Conservation (phyloP, 768 basidiomycete genomes). For the Phlebiopsis gigantea region DNA sequence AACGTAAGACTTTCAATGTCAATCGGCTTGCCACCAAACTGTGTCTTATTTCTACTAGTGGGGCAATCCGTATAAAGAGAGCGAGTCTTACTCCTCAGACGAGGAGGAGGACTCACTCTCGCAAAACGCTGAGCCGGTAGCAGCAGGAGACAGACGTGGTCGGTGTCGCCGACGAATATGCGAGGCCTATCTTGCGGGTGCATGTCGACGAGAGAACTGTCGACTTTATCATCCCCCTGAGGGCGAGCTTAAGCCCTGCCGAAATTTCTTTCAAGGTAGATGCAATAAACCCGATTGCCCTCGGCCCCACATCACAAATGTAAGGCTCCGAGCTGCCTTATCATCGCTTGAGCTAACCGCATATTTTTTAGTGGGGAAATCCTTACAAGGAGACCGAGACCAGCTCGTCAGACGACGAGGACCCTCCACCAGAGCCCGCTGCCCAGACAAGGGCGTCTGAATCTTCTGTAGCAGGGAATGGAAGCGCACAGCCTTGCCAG, state of each 20-base stretch:
- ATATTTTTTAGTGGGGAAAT: neutral
- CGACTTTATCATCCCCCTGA: too few species aligned
- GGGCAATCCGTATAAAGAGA: neutral
- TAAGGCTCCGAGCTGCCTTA: neutral
- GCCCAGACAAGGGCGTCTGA: neutral
- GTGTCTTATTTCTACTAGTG: too few species aligned
- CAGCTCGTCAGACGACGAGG: neutral
- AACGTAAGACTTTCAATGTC: neutral
- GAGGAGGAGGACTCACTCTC: too few species aligned
- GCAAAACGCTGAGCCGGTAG: too few species aligned
- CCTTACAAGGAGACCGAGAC: neutral
- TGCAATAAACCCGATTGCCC: conserved; percentile 3
- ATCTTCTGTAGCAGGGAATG: neutral
- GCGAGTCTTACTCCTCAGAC: neutral
- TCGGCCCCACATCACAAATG: neutral
- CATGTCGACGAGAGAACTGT: too few species aligned
- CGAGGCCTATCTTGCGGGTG: too few species aligned
- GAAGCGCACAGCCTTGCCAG: too few species aligned
- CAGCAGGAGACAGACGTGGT: too few species aligned
- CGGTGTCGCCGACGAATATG: too few species aligned
- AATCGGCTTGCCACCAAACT: too few species aligned
- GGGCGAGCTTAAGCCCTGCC: conserved; percentile 9
- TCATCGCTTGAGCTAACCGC: too few species aligned
- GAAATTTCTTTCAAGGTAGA: conserved; percentile 1
- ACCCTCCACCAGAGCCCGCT: neutral